Evolutionary conservation across 2,329 filamentous ascomycete species (phyloP).

Genomic region (Ophidiomyces ophidiicola): DNA sequence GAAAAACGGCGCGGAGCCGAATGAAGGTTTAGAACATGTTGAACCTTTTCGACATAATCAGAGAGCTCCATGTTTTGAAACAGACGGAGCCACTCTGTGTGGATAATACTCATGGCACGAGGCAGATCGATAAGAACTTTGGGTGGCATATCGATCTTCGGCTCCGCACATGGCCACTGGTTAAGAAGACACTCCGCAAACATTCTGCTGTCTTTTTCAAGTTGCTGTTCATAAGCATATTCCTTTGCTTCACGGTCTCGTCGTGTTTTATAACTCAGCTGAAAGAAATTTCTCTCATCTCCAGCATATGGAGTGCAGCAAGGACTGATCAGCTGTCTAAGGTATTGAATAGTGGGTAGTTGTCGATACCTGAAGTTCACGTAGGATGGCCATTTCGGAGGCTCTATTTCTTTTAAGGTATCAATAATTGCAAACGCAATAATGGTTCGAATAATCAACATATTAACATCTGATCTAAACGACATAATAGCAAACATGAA

Average conservation of each 20-base stretch:
- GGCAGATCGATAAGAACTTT: conserved; percentile 5
- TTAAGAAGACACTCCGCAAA: conserved; percentile 14
- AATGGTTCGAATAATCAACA: conserved; percentile 18
- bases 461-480: conserved; percentile 18
- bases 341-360: conserved; percentile 8
- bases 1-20: background rate
- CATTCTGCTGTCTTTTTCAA: conserved; percentile 10
- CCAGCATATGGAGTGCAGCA: conserved; percentile 10
- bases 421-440: conserved; percentile 14
- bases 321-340: conserved; percentile 7
- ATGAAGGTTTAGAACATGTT: conserved; percentile 30
- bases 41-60: conserved; percentile 34
- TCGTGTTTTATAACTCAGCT: conserved; percentile 3
- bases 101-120: conserved; percentile 31
- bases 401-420: conserved; percentile 12
- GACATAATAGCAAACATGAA: conserved; percentile 22
- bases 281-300: conserved; percentile 5
- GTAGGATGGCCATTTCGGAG: conserved; percentile 12
- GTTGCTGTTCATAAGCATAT: conserved; percentile 5
- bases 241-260: conserved; percentile 7
- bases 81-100: conserved; percentile 38
- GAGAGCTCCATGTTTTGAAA: conserved; percentile 40
- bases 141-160: background rate
- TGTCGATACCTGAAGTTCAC: conserved; percentile 10
- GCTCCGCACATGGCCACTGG: conserved; percentile 14